Evolutionary conservation across 305 asterid genomes (phyloP), one percentile per base, ranked within the genome.

Genomic region (Galium porrigens): DNA sequence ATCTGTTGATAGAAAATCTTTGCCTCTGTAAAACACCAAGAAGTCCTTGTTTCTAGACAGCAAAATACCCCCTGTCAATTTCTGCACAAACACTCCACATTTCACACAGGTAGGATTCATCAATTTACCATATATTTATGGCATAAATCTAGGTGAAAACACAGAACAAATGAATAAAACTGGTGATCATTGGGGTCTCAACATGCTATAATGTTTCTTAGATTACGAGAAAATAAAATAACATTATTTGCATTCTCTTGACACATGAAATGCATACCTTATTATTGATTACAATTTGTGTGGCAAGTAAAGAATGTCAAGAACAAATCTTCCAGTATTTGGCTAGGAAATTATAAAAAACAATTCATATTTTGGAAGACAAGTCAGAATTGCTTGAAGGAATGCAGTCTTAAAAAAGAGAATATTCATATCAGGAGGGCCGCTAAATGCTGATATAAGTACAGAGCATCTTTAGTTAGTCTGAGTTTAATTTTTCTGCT

Each of bases 11-110:
- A 89, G 83, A 79, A 92, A 92, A 71, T 89, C 81, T 79, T 92
- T 92, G 57, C 99, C 99, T 73, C 97, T 71, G 18, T 84, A 92
- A 73, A 77, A 92, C 74, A 92, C 99, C 71, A 92, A 77, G 81
- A 79, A 92, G 68, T 89, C 97, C 84, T 89, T 92, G 88, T 88
- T 89, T 76, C 91, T 82, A 17, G 97, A 92, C 70, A 92, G 87
- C 68, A 89, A 82, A 67, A 81, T 63, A 18, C 95, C 94, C 29
- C 96, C 95, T 29, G 99, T 92, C 80, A 92, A 81, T 82, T 76
- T 87, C 99, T 92, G 95, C 84, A 78, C 39, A 34, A 70, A 34
- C 52, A 67, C 58, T 60, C 58, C 25, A 56, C 25, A 56, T 41
- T 37, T 56, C 51, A 42, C 11, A 58, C 18, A 27, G 51, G 49